These are phyloP conservation scores for Rosa chinensis DNA, from an alignment of 306 rosid genomes.

Conservation along the genomic window DNA sequence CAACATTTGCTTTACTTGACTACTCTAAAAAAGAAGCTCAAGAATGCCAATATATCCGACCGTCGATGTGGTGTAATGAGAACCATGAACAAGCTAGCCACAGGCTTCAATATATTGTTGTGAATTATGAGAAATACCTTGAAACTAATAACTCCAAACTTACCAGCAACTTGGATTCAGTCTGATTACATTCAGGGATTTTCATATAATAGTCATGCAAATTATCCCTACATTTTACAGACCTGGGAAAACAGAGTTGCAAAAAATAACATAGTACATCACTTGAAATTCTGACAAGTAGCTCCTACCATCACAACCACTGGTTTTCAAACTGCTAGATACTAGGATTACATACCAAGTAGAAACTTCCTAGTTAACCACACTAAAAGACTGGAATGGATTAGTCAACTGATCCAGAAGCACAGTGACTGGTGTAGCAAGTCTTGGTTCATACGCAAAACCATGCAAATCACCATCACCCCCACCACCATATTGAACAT, in stretches of 20 bases:
- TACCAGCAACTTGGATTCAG: not conserved
- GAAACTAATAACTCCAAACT: not conserved
- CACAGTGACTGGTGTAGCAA: conserved; percentile 77
- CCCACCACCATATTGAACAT: conserved; percentile 16
- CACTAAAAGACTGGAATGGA: conserved; percentile 49
- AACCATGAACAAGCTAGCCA: not conserved
- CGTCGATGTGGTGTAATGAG: not conserved
- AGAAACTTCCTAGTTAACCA: conserved; percentile 21
- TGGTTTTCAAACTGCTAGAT: not conserved
- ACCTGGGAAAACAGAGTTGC: not conserved
- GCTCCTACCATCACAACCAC: not conserved
- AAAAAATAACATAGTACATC: not conserved
- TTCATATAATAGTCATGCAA: not conserved
- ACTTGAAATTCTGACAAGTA: not conserved
- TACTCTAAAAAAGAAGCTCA: not conserved
- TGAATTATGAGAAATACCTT: not conserved
- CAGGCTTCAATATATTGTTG: not conserved
- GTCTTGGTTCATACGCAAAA: conserved; percentile 79
- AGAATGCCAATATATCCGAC: not conserved
- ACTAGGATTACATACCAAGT: conserved; percentile 1
- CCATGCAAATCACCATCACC: conserved; percentile 56
- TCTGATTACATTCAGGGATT: not conserved
- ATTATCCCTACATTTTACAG: conserved; percentile 1
- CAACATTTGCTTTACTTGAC: not conserved
- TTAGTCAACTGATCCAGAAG: conserved; percentile 70